A percentile compares a stretch with the other conserved stretches of the same genome.
Conservation (phyloP, 306 rosid species). For the Glycine latifolia region DNA sequence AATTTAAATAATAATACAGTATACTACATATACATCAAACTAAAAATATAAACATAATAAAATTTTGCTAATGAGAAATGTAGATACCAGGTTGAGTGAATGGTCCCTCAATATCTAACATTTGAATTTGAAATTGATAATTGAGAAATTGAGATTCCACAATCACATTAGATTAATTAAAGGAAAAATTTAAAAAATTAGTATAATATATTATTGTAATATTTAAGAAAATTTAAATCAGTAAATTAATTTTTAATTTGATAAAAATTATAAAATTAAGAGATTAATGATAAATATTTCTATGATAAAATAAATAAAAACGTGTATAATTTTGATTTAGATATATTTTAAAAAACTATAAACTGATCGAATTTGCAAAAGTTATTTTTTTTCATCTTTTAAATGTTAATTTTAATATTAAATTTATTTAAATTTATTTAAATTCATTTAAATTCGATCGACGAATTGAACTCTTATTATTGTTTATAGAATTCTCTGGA, state of each 20-base stretch:
- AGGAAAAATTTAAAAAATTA: neutral
- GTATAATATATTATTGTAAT: no score
- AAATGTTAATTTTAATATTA: neutral
- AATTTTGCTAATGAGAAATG: neutral
- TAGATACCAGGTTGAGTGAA: neutral
- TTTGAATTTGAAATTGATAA: neutral
- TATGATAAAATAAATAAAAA: neutral
- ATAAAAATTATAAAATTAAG: neutral
- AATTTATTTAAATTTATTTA: no score
- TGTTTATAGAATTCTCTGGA: neutral
- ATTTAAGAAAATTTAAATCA: neutral
- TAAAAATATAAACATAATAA: neutral
- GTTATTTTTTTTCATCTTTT: no score
- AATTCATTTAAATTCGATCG: no score
- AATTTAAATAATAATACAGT: no score
- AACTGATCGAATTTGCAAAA: neutral
- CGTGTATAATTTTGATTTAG: neutral
- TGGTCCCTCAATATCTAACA: neutral
- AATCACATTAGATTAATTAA: neutral
- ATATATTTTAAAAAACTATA: neutral
- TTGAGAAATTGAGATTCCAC: neutral
- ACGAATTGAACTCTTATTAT: no score
- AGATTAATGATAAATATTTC: neutral
- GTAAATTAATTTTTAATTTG: neutral
- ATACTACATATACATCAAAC: no score